A percentile compares a stretch with the other conserved stretches of the same genome.
Evolutionary conservation across 371 early-diverging fungal species (phyloP).

Genomic region (Apophysomyces sp.): DNA sequence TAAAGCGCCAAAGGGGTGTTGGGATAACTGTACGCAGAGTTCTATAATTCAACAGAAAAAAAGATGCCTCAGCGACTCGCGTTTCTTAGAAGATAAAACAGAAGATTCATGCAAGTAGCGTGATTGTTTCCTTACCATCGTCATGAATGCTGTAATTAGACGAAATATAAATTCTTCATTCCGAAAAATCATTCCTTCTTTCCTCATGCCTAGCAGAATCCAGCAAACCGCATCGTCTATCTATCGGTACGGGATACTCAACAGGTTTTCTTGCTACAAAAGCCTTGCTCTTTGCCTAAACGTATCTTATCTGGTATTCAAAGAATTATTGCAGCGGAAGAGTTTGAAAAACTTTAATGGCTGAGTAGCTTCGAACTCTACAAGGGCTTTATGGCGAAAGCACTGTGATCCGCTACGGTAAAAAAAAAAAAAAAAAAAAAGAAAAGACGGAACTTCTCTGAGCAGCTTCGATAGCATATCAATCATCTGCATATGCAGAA

Average conservation of each 20-base stretch:
- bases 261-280: not conserved
- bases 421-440: not conserved
- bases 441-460: not conserved
- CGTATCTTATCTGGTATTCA: not conserved
- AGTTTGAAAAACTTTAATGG: not conserved
- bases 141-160: not conserved
- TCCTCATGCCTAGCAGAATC: not conserved
- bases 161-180: not conserved
- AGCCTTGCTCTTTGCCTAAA: not conserved
- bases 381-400: not conserved
- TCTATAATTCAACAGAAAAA: no score
- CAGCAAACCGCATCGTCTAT: not conserved
- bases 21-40: no score
- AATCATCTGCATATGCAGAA: constrained; percentile 3
- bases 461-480: not conserved
- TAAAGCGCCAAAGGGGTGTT: no score
- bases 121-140: not conserved
- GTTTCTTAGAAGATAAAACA: no score
- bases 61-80: no score
- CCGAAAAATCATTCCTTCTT: not conserved
- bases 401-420: not conserved
- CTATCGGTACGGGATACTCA: not conserved
- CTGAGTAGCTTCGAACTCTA: not conserved
- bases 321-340: not conserved
- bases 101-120: no score